Evolutionary conservation across 495 filamentous ascomycete species (phyloP), one percentile per base, ranked within the genome.

Genomic region (Amphirosellinia nigrospora): DNA sequence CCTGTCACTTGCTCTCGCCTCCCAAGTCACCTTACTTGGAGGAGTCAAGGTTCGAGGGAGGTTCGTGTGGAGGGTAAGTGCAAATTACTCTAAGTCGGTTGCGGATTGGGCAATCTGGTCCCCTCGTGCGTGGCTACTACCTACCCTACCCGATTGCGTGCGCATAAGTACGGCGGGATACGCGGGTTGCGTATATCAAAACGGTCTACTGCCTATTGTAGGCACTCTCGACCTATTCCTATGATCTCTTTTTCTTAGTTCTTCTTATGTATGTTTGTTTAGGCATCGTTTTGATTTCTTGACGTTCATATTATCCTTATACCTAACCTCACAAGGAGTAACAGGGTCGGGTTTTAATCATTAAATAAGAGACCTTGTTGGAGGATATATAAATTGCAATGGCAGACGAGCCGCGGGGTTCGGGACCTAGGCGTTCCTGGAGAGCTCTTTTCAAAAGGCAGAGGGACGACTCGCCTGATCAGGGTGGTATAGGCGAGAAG

Each of bases 371-470:
- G 23, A 16, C 9, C 16, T 38, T 1, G 32, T 7, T 34, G n/a
- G 46, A 66, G 50, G 41, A 34, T 6, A 36, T 8, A 32, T n/a
- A 34, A 45, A 43, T 41, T 11, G 16, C 39, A 48, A 70, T 70
- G 68, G 68, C 68, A 36, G 62, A 28, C n/a, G 53, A 66, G 34
- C 23, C 30, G 26, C 32, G 9, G 23, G 50, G 45, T 26, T 26
- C 52, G 28, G 30, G 39, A 21, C 60, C 30, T 41, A 4, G 69
- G 55, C 63, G 67, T 26, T 19, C 55, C 9, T 63, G 68, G 66
- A 68, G 53, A 23, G 34, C 50, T 39, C 61, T 75, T 28, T 74
- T 74, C 56, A 62, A 65, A 62, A 64, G 61, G 46, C 66, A n/a
- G 19, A 64, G 65, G 16, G 48, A 64, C 28, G 68, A 71, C n/a